Evolutionary conservation across 2,329 filamentous ascomycete genomes (phyloP).

Genomic region (Tolypocladium guangdongense): DNA sequence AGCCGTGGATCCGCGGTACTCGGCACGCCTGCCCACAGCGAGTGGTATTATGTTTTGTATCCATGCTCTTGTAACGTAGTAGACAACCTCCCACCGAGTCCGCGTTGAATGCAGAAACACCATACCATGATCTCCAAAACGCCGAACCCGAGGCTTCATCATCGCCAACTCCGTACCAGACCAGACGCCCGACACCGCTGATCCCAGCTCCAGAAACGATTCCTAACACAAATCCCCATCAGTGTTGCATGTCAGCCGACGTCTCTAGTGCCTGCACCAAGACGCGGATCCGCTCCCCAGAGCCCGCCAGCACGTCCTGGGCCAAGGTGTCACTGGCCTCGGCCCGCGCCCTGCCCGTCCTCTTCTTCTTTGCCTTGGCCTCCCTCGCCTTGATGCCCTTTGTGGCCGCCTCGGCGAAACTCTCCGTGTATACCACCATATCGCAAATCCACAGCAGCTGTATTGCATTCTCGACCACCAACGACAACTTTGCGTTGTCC

Average conservation of each 20-base stretch:
- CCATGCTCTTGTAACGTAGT: background rate
- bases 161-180: background rate
- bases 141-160: background rate
- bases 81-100: background rate
- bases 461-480: constrained; percentile 56
- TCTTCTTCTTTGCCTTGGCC: constrained; percentile 33
- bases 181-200: too few species aligned
- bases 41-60: background rate
- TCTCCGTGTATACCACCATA: constrained; percentile 21
- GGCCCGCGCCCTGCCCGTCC: constrained; percentile 18
- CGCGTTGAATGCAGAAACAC: background rate
- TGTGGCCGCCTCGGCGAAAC: constrained; percentile 28
- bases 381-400: constrained; percentile 38
- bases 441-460: constrained; percentile 35
- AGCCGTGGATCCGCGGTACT: too few species aligned
- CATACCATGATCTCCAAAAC: background rate
- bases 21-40: background rate
- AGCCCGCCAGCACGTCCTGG: constrained; percentile 30
- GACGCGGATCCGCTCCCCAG: constrained; percentile 29
- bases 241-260: constrained; percentile 8
- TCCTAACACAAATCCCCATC: background rate
- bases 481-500: constrained; percentile 63
- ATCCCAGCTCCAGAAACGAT: background rate
- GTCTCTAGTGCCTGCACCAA: constrained; percentile 25
- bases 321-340: constrained; percentile 30